A percentile compares a stretch with the other conserved stretches of the same genome.
Evolutionary conservation across 2,329 filamentous ascomycete genomes (phyloP).

Genomic region (Monosporascus sp.): DNA sequence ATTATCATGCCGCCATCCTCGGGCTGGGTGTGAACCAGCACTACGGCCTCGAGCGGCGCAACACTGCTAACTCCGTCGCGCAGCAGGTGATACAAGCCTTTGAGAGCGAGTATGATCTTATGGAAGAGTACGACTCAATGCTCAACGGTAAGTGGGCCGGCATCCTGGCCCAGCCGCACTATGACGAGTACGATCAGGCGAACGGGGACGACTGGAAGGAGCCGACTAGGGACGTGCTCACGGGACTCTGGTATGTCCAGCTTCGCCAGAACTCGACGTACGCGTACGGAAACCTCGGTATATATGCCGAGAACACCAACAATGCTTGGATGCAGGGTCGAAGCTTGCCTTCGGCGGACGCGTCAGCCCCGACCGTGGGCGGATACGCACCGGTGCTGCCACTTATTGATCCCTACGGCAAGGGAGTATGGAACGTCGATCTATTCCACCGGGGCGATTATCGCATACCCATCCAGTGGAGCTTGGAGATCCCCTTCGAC

Average conservation of each 20-base stretch:
- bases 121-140: conserved; percentile 45
- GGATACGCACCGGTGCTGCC: conserved; percentile 35
- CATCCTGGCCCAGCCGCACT: conserved; percentile 45
- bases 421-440: conserved; percentile 41
- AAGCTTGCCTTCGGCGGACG: conserved; percentile 37
- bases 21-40: conserved; percentile 44
- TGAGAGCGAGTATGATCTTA: conserved; percentile 44
- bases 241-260: conserved; percentile 49
- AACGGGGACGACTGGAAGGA: conserved; percentile 55
- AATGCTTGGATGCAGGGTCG: conserved; percentile 45
- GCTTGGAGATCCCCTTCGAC: conserved; percentile 30
- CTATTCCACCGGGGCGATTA: conserved; percentile 42
- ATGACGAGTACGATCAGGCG: conserved; percentile 43
- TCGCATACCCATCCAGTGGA: conserved; percentile 32
- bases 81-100: conserved; percentile 43
- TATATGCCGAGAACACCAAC: conserved; percentile 52
- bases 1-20: conserved; percentile 45
- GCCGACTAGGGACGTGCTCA: conserved; percentile 48
- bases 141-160: conserved; percentile 51
- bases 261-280: conserved; percentile 41
- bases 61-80: conserved; percentile 46
- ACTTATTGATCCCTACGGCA: conserved; percentile 41
- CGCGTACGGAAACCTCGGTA: conserved; percentile 49
- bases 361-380: conserved; percentile 39
- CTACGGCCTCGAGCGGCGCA: conserved; percentile 51